A percentile compares a stretch with the other conserved stretches of the same genome.
These are phyloP conservation scores for Leishmania braziliensis DNA, from an alignment of 208 protist species.

Conservation along the genomic window DNA sequence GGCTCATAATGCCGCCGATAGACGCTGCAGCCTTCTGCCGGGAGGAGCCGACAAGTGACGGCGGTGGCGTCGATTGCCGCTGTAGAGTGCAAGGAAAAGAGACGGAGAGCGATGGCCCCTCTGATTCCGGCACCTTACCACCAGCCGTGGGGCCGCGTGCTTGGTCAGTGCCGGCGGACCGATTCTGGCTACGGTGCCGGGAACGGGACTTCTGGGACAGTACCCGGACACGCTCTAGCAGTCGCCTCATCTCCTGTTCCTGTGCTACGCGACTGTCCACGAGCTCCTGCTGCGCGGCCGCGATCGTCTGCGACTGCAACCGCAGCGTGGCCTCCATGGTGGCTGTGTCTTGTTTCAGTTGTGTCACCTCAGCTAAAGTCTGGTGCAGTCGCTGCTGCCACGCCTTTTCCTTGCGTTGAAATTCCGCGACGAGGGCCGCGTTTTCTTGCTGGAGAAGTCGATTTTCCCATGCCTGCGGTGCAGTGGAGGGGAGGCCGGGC, in stretches of 20 bases:
- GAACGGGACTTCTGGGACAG: constrained; percentile 26
- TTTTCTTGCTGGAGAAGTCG: constrained; percentile 55
- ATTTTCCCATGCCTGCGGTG: constrained; percentile 23
- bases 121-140: background rate
- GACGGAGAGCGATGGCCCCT: background rate
- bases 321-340: constrained; percentile 38
- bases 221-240: constrained; percentile 38
- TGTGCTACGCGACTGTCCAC: constrained; percentile 35
- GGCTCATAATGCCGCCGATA: constrained; percentile 30
- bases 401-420: constrained; percentile 48
- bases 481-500: background rate
- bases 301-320: constrained; percentile 50
- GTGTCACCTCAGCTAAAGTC: constrained; percentile 21
- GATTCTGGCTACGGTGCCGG: background rate
- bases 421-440: constrained; percentile 43
- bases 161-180: background rate
- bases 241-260: constrained; percentile 45
- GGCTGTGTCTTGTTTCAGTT: constrained; percentile 16
- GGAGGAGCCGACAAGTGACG: too few species aligned
- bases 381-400: constrained; percentile 53
- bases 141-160: background rate
- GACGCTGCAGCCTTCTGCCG: background rate
- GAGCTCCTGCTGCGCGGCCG: constrained; percentile 44
- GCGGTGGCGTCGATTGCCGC: background rate
- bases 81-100: background rate